These are phyloP conservation scores for Madurella fahalii DNA, from an alignment of 2,329 filamentous ascomycete genomes.

Conservation along the genomic window DNA sequence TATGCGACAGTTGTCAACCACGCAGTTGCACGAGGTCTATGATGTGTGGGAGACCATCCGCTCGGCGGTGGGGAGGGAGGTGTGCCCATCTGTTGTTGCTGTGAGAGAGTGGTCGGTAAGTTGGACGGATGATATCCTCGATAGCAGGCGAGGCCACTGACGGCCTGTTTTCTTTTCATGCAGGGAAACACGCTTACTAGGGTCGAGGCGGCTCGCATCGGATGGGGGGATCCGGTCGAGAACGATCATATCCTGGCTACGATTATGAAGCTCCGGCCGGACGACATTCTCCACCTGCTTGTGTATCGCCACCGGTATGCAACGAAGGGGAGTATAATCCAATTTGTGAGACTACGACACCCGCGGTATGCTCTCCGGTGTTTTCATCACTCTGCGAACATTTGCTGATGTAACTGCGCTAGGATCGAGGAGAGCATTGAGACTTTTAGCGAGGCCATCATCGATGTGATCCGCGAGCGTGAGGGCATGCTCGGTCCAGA, in stretches of 20 bases:
- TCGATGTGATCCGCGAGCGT: slow-evolving; percentile 22
- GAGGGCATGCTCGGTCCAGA: background rate
- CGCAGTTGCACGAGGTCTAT: slow-evolving; percentile 42
- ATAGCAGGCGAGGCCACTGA: background rate
- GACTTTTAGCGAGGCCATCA: slow-evolving; percentile 33
- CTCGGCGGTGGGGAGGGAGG: slow-evolving; percentile 41
- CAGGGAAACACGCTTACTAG: slow-evolving; percentile 24
- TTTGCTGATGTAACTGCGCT: background rate
- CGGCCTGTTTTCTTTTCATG: background rate
- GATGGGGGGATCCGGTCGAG: slow-evolving; percentile 28
- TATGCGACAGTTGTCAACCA: slow-evolving; percentile 42
- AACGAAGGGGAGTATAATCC: slow-evolving; percentile 42
- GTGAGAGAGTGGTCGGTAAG: slow-evolving; percentile 17
- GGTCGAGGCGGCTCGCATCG: slow-evolving; percentile 26
- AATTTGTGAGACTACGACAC: slow-evolving; percentile 38
- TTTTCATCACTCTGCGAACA: background rate
- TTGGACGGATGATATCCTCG: background rate
- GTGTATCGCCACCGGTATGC: slow-evolving; percentile 42
- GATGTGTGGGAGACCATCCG: slow-evolving; percentile 45
- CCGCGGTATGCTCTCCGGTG: slow-evolving; percentile 24
- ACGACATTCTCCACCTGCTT: slow-evolving; percentile 47
- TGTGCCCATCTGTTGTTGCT: slow-evolving; percentile 40
- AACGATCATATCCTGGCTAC: slow-evolving; percentile 34
- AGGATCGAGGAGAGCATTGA: slow-evolving; percentile 43
- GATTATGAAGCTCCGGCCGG: slow-evolving; percentile 46